These are phyloP conservation scores for Trifolium dubium DNA, from an alignment of 306 rosid genomes.

Conservation along the genomic window DNA sequence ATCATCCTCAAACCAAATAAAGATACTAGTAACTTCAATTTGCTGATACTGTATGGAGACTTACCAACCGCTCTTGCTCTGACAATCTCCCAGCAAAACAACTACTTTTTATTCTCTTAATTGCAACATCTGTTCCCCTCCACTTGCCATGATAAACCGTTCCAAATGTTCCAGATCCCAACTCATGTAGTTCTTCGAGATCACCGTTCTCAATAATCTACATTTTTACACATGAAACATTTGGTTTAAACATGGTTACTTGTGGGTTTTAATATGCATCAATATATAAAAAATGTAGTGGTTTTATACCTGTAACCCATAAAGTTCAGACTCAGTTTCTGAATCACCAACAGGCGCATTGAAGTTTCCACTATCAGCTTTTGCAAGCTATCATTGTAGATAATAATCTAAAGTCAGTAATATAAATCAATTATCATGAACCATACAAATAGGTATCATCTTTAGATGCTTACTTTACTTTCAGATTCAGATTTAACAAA, in stretches of 20 bases:
- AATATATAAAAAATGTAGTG: slow-evolving; percentile 34
- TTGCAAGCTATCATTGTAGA: slow-evolving; percentile 54
- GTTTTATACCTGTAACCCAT: slow-evolving; percentile 83
- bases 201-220: slow-evolving; percentile 84
- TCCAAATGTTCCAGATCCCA: slow-evolving; percentile 98
- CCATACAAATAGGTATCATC: neutral
- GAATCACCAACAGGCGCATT: slow-evolving; percentile 55
- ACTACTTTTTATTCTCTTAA: slow-evolving; percentile 90
- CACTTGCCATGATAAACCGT: slow-evolving; percentile 95
- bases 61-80: slow-evolving; percentile 92
- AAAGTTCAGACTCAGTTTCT: slow-evolving; percentile 63
- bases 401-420: slow-evolving; percentile 30
- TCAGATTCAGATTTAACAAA: slow-evolving; percentile 50
- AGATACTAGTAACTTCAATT: slow-evolving; percentile 23
- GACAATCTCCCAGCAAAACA: slow-evolving; percentile 83
- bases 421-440: slow-evolving; percentile 31
- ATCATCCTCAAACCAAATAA: slow-evolving; percentile 9
- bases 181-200: slow-evolving; percentile 81
- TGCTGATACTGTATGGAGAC: slow-evolving; percentile 41
- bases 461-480: slow-evolving; percentile 58
- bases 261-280: slow-evolving; percentile 17
- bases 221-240: slow-evolving; percentile 42
- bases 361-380: slow-evolving; percentile 43
- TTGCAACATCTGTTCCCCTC: slow-evolving; percentile 99
- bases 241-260: slow-evolving; percentile 27